These are phyloP conservation scores for Chamaecyparis obtusa DNA, from an alignment of 75 land plant genomes.

Conservation along the genomic window DNA sequence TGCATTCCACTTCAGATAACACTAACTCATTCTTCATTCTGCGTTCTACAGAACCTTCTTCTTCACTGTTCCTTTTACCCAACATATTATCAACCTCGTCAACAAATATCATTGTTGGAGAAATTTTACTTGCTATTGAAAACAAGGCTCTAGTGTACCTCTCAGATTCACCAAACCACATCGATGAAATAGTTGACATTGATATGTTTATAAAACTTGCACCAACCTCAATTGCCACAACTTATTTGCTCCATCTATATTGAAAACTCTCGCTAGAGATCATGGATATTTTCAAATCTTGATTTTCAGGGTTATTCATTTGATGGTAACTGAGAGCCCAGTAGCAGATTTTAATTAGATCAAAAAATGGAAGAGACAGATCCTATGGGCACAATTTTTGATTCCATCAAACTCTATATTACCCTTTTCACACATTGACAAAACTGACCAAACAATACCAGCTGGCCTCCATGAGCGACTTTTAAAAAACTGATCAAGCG, in stretches of 20 bases:
- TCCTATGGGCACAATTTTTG: constrained; percentile 56
- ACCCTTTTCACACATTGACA: constrained; percentile 54
- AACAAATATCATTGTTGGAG: constrained; percentile 86
- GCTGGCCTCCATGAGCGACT: too few species aligned
- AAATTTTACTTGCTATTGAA: constrained; percentile 80
- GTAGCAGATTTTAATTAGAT: constrained; percentile 59
- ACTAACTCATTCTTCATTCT: constrained; percentile 81
- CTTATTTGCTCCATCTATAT: constrained; percentile 54
- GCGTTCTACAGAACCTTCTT: constrained; percentile 80
- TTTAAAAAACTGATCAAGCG: too few species aligned
- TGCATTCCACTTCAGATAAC: constrained; percentile 37
- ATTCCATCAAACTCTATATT: constrained; percentile 59
- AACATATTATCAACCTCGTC: constrained; percentile 90
- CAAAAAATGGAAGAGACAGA: constrained; percentile 53
- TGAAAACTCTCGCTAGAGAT: constrained; percentile 66
- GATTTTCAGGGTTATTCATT: constrained; percentile 25
- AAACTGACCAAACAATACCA: too few species aligned
- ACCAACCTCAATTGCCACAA: constrained; percentile 93
- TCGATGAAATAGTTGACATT: constrained; percentile 87
- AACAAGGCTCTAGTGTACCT: constrained; percentile 87
- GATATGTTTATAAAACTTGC: constrained; percentile 92
- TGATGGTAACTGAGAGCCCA: constrained; percentile 72
- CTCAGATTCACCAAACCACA: constrained; percentile 91
- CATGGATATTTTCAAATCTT: constrained; percentile 32
- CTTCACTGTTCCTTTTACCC: constrained; percentile 50